Evolutionary conservation across 2,329 filamentous ascomycete species (phyloP), one percentile per base, ranked within the genome.

Genomic region (Fusarium transvaalense): DNA sequence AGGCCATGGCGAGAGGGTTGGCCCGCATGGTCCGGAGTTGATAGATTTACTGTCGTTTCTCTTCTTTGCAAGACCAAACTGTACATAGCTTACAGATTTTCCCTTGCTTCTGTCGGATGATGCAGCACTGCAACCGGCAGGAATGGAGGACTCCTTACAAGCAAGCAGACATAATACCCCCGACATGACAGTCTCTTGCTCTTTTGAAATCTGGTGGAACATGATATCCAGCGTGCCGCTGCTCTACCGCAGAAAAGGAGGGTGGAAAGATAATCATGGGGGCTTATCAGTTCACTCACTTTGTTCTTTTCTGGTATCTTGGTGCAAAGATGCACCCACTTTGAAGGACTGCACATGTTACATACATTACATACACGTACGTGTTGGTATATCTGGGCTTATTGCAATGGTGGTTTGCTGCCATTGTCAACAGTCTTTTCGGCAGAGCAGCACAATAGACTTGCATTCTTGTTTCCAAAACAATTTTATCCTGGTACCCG

Each of bases 1-100:
- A 27, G 64, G 62, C 69, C 62, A 64, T 61, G 54, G 55, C 45
- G 47, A 51, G 55, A 55, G 25, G 35, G 53, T 43, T 61, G 55
- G 59, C 69, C 56, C 56, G 45, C 71, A 71, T 71, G 69, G 72
- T 61, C 58, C 39, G 72, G 72, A 72, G 72, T 74, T 74, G 56
- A 60, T 63, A 57, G 57, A 62, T 56, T 63, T 55, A 55, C 58
- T 54, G 38, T 58, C 58, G 48, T 56, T 67, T 72, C 48, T 50
- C 43, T 63, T 65, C 48, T 59, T 59, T 64, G 38, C 31, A 55
- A 53, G 51, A 42, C 34, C 38, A 38, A 55, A 54, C 56, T 69
- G 66, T 69, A 69, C 50, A 67, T 69, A 67, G 38, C 37, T 59
- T 47, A 69, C 53, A 51, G 17, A 32, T n/a, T 42, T 55, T 48